Evolutionary conservation across 1,284 basidiomycete genomes (phyloP).

Genomic region (Gomphus bonarii): DNA sequence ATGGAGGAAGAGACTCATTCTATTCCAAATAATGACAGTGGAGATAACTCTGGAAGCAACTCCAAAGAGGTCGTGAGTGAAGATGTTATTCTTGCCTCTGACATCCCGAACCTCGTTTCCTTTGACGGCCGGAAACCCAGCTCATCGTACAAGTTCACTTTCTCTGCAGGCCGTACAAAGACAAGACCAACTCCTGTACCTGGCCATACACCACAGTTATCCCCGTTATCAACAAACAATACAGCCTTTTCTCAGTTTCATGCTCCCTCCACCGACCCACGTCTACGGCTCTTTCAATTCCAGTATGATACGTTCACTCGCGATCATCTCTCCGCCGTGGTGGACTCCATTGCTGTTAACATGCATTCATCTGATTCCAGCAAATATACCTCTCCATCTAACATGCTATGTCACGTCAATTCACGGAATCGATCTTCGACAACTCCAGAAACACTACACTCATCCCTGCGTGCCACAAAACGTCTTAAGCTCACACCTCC

Average conservation of each 20-base stretch:
- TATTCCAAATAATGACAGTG: not conserved
- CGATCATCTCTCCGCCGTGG: constrained; percentile 83
- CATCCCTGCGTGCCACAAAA: constrained; percentile 60
- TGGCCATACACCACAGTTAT: constrained; percentile 19
- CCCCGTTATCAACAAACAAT: not conserved
- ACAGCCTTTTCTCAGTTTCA: not conserved
- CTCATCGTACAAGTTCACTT: constrained; percentile 62
- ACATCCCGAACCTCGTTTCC: constrained; percentile 22
- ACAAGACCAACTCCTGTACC: constrained; percentile 6
- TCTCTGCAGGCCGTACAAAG: constrained; percentile 44
- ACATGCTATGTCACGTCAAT: constrained; percentile 33
- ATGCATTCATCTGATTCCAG: constrained; percentile 47
- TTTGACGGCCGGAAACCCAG: constrained; percentile 22
- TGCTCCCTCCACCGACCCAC: constrained; percentile 48
- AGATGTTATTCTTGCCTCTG: constrained; percentile 24
- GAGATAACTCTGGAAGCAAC: not conserved
- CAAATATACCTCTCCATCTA: constrained; percentile 25
- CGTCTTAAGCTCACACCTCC: constrained; percentile 60
- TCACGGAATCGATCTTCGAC: constrained; percentile 14
- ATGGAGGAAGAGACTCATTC: constrained; percentile 8
- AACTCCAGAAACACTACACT: constrained; percentile 13
- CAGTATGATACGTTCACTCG: constrained; percentile 91
- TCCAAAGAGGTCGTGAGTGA: not conserved
- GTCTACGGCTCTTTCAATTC: constrained; percentile 79
- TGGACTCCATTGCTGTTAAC: constrained; percentile 79